A percentile compares a stretch with the other conserved stretches of the same genome.
Conservation (phyloP, 768 basidiomycete species). For the Mycena kentingensis region DNA sequence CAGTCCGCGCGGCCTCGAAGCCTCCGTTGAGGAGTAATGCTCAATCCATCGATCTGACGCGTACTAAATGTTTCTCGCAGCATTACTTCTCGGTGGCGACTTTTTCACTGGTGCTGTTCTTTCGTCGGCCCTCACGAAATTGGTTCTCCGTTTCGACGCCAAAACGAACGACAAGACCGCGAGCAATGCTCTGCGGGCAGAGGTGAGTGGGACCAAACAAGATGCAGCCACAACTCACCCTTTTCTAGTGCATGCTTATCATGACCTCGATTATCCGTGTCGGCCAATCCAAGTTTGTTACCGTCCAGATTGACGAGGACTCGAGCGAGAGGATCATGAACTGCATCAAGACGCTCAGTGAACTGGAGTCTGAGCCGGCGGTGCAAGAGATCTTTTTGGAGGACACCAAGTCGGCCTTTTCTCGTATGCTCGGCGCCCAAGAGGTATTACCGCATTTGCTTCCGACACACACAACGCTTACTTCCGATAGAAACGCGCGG, state of each 20-base stretch:
- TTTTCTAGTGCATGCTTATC: slow-evolving; percentile 73
- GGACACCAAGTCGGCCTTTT: slow-evolving; percentile 89
- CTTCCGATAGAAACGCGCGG: slow-evolving; percentile 71
- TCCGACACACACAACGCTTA: neutral
- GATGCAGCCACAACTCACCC: neutral
- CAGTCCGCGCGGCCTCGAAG: slow-evolving; percentile 84
- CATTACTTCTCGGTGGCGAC: slow-evolving; percentile 90
- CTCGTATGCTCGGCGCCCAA: slow-evolving; percentile 94
- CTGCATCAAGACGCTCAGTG: slow-evolving; percentile 91
- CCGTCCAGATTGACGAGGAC: slow-evolving; percentile 97
- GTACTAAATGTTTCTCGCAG: slow-evolving; percentile 35
- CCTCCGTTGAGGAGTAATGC: slow-evolving; percentile 80
- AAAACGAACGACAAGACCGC: slow-evolving; percentile 44
- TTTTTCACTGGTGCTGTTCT: slow-evolving; percentile 95
- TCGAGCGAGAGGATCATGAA: slow-evolving; percentile 94
- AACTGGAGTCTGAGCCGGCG: slow-evolving; percentile 58
- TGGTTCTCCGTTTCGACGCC: slow-evolving; percentile 79
- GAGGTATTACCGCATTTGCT: slow-evolving; percentile 55
- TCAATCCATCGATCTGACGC: neutral
- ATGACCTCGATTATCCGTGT: slow-evolving; percentile 98
- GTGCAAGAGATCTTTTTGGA: slow-evolving; percentile 75
- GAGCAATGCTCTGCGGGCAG: slow-evolving; percentile 79
- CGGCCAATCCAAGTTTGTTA: slow-evolving; percentile 94
- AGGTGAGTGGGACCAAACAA: slow-evolving; percentile 50
- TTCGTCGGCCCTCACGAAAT: slow-evolving; percentile 87